phyloP scores from a whole-genome alignment of 2,329 filamentous ascomycete genomes.

The Drechslerella coelobrocha region DNA sequence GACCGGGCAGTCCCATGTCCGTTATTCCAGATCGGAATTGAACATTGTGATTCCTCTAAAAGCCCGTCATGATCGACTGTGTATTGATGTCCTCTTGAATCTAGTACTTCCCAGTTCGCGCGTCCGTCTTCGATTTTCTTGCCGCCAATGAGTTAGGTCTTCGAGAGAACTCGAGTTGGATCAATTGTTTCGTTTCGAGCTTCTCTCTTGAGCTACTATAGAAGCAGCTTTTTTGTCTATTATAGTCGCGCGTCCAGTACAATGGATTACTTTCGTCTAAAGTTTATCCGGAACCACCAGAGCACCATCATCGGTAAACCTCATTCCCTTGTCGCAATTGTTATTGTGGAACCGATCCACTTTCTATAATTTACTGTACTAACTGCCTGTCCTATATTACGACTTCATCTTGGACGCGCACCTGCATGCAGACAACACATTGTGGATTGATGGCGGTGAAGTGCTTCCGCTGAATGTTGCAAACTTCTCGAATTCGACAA shows the following conservation, averaged over 20 bases:
- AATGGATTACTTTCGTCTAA: conserved; percentile 23
- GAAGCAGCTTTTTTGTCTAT: not conserved
- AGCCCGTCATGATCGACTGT: too few relatives aligned
- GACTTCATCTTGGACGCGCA: too few relatives aligned
- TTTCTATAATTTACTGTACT: not conserved
- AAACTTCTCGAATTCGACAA: conserved; percentile 27
- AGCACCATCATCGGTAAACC: conserved; percentile 22
- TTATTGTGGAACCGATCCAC: not conserved
- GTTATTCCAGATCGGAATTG: too few relatives aligned
- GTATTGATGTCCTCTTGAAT: too few relatives aligned
- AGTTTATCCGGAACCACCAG: conserved; percentile 36
- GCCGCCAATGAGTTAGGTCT: too few relatives aligned
- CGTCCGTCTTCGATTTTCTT: too few relatives aligned
- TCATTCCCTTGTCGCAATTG: not conserved
- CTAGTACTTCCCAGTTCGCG: too few relatives aligned
- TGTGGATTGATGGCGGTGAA: conserved; percentile 41
- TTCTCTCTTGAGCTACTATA: too few relatives aligned
- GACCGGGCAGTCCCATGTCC: too few relatives aligned
- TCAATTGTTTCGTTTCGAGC: too few relatives aligned
- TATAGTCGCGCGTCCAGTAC: not conserved
- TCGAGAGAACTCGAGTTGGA: too few relatives aligned
- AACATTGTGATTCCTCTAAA: too few relatives aligned
- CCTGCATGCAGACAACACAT: conserved; percentile 12
- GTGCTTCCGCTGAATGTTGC: conserved; percentile 10
- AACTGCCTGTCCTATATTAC: not conserved